Base-by-base conservation (phyloP, 2,329 filamentous ascomycete species). In the Colletotrichum agaves region DNA sequence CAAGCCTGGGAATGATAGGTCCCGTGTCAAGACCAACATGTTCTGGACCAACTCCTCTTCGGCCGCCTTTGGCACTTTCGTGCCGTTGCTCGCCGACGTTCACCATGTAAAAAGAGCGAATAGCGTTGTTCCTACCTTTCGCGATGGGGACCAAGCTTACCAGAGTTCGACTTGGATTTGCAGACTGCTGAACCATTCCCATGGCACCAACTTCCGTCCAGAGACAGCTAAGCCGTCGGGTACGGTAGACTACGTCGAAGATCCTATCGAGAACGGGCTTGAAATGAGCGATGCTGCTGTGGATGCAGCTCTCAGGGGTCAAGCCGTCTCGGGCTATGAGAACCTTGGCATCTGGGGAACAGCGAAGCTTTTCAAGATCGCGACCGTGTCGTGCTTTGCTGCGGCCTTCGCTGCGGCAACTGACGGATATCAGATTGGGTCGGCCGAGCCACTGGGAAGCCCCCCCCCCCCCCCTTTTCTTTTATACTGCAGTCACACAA, bases 391-490 rank as follows among this genome's bases (percentile, higher is more conserved):
- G 10, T 75, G 73, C 64, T 75, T 75, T 59, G 46, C 61, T 4
- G 72, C 69, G 8, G 73, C 75, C 13, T 72, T 74, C 10, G 72
- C 71, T 31, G 74, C 73, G 27, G 71, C 67, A 3, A 72, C 74
- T 2, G 74, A 75, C 41, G 73, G 74, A 4, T 75, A 74, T 21
- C 74, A 75, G 63, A 72, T 75, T 43, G 74, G 70, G 74, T 74
- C 44, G 52, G 70, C 21, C 17, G 10, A 1, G 21, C 23, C 44
- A 17, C 19, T 17, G n/a, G 41, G n/a, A n/a, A n/a, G 13, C 3
- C 21, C 5, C 2, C 17, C 2, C 5, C 7, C 41, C 2, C 12
- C 37, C 13, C 44, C 11, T 1, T 17, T 5, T 3, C 35, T 4
- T 3, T 35, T 2, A n/a, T 8, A 3, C 23, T 44, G 2, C n/a